Evolutionary conservation across 768 basidiomycete genomes (phyloP).

Genomic region (Gymnopilus junonius): DNA sequence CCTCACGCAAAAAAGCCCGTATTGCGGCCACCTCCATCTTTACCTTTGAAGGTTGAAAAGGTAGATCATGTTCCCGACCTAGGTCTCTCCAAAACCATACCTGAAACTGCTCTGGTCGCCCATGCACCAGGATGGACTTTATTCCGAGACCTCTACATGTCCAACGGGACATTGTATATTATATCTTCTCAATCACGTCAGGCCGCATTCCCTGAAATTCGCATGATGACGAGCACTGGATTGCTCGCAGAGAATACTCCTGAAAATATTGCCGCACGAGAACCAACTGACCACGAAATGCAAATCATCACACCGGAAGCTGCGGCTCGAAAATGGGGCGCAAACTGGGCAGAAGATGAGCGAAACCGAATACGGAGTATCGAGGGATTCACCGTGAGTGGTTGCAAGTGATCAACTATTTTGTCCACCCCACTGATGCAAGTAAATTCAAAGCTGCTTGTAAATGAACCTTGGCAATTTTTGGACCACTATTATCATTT

Average conservation of each 20-base stretch:
- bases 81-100: slow-evolving; percentile 28
- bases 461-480: slow-evolving; percentile 78
- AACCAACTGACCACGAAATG: slow-evolving; percentile 70
- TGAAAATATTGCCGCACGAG: slow-evolving; percentile 67
- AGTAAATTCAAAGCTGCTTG: slow-evolving; percentile 44
- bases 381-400: slow-evolving; percentile 69
- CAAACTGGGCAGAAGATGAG: slow-evolving; percentile 22
- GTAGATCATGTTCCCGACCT: neutral
- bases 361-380: slow-evolving; percentile 66
- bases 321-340: slow-evolving; percentile 67
- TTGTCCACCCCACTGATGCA: neutral
- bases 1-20: neutral
- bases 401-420: slow-evolving; percentile 40
- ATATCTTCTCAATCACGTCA: slow-evolving; percentile 36
- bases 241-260: slow-evolving; percentile 58
- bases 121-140: slow-evolving; percentile 88
- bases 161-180: slow-evolving; percentile 80
- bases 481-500: slow-evolving; percentile 90
- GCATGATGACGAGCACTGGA: slow-evolving; percentile 72
- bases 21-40: neutral
- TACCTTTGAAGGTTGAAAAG: neutral
- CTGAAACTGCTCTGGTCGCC: slow-evolving; percentile 56
- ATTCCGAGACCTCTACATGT: slow-evolving; percentile 83
- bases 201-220: slow-evolving; percentile 42
- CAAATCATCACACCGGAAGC: slow-evolving; percentile 58